Conservation (phyloP, 306 rosid species). For the Canavalia ensiformis region DNA sequence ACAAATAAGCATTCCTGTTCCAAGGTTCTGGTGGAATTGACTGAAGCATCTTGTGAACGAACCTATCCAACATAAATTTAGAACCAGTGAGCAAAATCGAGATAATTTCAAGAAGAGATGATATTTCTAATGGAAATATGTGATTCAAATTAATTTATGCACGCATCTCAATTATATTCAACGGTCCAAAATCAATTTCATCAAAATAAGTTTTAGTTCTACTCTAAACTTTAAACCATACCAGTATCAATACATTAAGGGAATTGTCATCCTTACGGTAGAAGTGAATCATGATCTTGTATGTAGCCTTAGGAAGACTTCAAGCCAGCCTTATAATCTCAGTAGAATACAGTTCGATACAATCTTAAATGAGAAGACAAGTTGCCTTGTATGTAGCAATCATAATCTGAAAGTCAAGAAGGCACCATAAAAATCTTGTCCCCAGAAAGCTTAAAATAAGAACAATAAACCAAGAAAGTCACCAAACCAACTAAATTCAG, state of each 20-base stretch:
- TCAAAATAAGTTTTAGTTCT: too few relatives aligned
- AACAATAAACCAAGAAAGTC: background rate
- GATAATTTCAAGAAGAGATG: constrained; percentile 16
- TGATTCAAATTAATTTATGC: too few relatives aligned
- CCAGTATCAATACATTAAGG: background rate
- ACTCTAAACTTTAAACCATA: too few relatives aligned
- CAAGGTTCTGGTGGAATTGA: constrained; percentile 89
- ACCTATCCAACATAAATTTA: constrained; percentile 57
- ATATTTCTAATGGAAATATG: background rate
- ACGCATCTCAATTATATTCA: too few relatives aligned
- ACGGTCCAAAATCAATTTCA: too few relatives aligned
- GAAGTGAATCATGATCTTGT: background rate
- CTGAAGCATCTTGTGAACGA: constrained; percentile 89
- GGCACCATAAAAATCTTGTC: background rate
- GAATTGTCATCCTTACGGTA: background rate
- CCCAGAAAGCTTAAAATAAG: background rate
- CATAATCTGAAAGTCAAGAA: constrained; percentile 20
- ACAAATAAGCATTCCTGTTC: constrained; percentile 88
- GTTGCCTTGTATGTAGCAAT: too few relatives aligned
- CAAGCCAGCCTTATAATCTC: background rate
- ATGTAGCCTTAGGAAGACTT: constrained; percentile 1
- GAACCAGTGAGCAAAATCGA: background rate
- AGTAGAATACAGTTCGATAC: too few relatives aligned
- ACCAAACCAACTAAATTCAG: background rate
- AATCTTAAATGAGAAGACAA: too few relatives aligned